phyloP scores from a whole-genome alignment of 352 stramenopile species.

The Phytophthora aleatoria region DNA sequence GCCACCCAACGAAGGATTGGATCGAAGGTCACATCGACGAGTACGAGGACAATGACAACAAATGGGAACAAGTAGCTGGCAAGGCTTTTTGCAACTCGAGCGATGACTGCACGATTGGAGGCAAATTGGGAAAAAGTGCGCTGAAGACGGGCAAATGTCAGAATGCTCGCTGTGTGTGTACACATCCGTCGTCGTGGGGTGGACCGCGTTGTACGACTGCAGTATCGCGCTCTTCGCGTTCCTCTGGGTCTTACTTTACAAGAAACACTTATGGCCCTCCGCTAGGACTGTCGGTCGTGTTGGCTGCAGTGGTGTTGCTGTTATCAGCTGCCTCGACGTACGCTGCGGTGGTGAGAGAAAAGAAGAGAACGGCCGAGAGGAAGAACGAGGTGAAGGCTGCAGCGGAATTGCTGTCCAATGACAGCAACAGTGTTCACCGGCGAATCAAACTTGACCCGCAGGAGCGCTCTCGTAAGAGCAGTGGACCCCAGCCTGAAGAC shows the following conservation, averaged over 20 bases:
- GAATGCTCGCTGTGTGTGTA: conserved; percentile 1
- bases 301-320: neutral
- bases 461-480: neutral
- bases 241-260: neutral
- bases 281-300: neutral
- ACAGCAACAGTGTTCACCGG: neutral
- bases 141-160: conserved; percentile 7
- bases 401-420: neutral
- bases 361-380: neutral
- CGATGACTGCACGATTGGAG: conserved; percentile 7
- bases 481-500: neutral
- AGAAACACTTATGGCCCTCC: conserved; percentile 1
- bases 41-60: conserved; percentile 11
- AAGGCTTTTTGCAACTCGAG: conserved; percentile 5
- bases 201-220: neutral
- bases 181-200: neutral
- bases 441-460: neutral
- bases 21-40: conserved; percentile 10
- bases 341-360: neutral
- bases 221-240: neutral
- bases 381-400: neutral
- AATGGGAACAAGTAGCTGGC: conserved; percentile 2
- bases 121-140: neutral
- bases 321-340: neutral
- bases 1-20: conserved; percentile 5